A percentile compares a stretch with the other conserved stretches of the same genome.
Conservation (phyloP, 495 filamentous ascomycete species). For the Penicillium ochrochloron region DNA sequence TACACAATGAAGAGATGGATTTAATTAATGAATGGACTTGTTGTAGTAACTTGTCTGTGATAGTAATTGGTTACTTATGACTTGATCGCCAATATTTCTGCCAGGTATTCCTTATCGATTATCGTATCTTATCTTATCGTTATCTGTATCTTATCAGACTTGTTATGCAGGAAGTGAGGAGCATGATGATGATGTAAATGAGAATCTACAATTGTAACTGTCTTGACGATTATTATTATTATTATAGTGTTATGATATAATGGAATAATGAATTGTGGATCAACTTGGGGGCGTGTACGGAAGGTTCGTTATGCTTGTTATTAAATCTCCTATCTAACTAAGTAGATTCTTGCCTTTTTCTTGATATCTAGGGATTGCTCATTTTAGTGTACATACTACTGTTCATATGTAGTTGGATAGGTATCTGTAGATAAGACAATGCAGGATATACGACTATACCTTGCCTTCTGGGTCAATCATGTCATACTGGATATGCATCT, state of each 20-base stretch:
- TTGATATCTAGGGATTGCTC: background rate
- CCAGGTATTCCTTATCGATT: background rate
- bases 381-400: too few relatives aligned
- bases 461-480: background rate
- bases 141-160: background rate
- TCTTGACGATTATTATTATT: background rate
- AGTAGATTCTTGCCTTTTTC: background rate
- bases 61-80: background rate
- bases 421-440: background rate
- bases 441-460: background rate
- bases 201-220: conserved; percentile 1
- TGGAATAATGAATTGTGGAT: background rate
- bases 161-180: background rate
- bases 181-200: background rate
- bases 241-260: background rate
- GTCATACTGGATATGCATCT: background rate
- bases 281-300: background rate
- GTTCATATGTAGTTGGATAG: background rate
- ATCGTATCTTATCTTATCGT: background rate
- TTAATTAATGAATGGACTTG: background rate
- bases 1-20: background rate
- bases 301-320: background rate
- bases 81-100: background rate
- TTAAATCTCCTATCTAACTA: background rate
- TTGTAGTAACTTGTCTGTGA: too few relatives aligned